phyloP scores from a whole-genome alignment of 148 eudicot genomes.

The Simmondsia chinensis region DNA sequence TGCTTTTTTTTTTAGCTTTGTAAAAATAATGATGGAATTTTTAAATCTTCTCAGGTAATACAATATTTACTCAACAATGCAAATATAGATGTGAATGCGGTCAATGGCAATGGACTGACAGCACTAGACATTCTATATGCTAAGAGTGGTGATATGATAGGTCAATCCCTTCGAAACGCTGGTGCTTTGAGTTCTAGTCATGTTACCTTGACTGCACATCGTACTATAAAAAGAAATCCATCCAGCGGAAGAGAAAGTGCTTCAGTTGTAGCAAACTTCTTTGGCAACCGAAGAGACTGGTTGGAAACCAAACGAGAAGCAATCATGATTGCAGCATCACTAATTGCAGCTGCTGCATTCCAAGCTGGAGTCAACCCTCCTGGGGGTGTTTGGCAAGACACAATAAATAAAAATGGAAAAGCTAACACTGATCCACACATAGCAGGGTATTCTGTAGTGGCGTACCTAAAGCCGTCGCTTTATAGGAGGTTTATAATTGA shows the following conservation, averaged over 20 bases:
- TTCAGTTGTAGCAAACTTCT: too few species aligned
- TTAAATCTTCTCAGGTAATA: conserved; percentile 1
- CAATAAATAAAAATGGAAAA: too few species aligned
- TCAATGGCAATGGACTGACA: conserved; percentile 9
- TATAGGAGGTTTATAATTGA: neutral
- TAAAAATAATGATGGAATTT: neutral
- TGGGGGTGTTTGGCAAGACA: conserved; percentile 3
- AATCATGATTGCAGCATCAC: conserved; percentile 1
- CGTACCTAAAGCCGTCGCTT: neutral
- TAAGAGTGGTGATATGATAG: neutral
- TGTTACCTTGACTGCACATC: too few species aligned
- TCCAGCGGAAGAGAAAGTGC: too few species aligned
- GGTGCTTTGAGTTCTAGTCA: neutral
- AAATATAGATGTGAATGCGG: conserved; percentile 1
- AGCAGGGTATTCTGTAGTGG: neutral
- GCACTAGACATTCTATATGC: conserved; percentile 1
- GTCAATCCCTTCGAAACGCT: neutral
- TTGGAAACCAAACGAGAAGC: neutral
- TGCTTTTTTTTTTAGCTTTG: too few species aligned
- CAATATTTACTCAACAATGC: conserved; percentile 1
- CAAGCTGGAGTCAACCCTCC: conserved; percentile 5
- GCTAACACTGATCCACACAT: neutral
- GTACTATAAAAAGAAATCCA: too few species aligned
- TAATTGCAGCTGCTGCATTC: neutral
- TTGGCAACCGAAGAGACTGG: too few species aligned